Conservation (phyloP, 257 asterid genomes). For the Mentha longifolia region DNA sequence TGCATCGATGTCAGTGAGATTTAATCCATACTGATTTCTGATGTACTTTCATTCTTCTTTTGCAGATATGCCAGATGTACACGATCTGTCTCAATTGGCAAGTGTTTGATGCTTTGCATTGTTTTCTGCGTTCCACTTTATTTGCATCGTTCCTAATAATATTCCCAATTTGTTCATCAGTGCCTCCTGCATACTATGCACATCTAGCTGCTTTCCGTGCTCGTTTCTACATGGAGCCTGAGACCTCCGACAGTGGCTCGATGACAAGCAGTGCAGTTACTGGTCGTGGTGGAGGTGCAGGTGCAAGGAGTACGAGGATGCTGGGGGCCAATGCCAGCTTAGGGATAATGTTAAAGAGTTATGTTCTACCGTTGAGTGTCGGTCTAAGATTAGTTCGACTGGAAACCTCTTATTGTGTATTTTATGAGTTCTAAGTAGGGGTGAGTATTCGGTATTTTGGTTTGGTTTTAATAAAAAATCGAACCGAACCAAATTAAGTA, state of each 20-base stretch:
- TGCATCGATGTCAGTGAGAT: neutral
- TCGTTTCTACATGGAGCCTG: conserved; percentile 93
- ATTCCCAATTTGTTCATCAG: conserved; percentile 36
- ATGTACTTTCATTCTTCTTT: neutral
- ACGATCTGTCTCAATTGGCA: conserved; percentile 94
- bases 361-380: conserved; percentile 79
- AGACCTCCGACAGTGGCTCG: conserved; percentile 83
- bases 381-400: too few species aligned
- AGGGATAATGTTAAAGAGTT: conserved; percentile 87
- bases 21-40: neutral
- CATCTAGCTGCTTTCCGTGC: conserved; percentile 98
- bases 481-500: too few species aligned
- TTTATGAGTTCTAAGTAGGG: too few species aligned
- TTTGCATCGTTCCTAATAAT: neutral
- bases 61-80: conserved; percentile 93
- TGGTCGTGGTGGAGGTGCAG: conserved; percentile 58
- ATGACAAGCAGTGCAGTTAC: conserved; percentile 61
- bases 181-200: conserved; percentile 96
- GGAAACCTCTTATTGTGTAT: too few species aligned
- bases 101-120: conserved; percentile 6
- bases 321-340: conserved; percentile 66
- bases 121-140: neutral
- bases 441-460: too few species aligned
- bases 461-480: too few species aligned
- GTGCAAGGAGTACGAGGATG: conserved; percentile 59